Evolutionary conservation across 768 basidiomycete species (phyloP).

Genomic region (Chalciporus piperatus): DNA sequence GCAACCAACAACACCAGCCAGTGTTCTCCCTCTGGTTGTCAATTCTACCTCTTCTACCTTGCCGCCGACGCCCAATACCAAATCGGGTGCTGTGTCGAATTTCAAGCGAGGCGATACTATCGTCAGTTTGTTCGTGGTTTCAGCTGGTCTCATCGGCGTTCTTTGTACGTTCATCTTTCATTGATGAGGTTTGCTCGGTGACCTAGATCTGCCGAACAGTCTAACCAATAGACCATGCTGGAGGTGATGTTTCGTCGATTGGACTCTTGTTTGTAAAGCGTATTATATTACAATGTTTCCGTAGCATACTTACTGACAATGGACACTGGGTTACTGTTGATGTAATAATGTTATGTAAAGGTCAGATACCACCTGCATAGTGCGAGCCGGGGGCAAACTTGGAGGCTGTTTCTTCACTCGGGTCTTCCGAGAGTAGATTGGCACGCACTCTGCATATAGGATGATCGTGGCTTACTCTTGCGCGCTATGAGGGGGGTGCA

Average conservation of each 20-base stretch:
- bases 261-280: neutral
- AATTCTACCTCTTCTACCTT: constrained; percentile 29
- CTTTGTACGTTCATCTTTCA: neutral
- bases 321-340: too few relatives aligned
- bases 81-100: neutral
- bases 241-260: neutral
- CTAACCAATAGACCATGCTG: neutral
- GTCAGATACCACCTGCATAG: too few relatives aligned
- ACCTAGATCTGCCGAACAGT: neutral
- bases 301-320: too few relatives aligned
- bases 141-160: neutral
- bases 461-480: too few relatives aligned
- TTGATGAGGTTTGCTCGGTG: neutral
- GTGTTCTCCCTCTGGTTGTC: constrained; percentile 39
- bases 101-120: neutral
- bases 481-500: too few relatives aligned
- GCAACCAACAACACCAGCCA: constrained; percentile 52
- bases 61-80: neutral
- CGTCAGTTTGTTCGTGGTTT: neutral
- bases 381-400: too few relatives aligned
- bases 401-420: too few relatives aligned
- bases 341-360: too few relatives aligned
- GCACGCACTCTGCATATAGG: too few relatives aligned
- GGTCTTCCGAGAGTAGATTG: too few relatives aligned
- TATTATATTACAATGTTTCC: too few relatives aligned